Percentiles rank a stretch among this genome's conserved stretches.
These are phyloP conservation scores for Helotiales sp. DNA, from an alignment of 2,329 filamentous ascomycete species.

Conservation along the genomic window DNA sequence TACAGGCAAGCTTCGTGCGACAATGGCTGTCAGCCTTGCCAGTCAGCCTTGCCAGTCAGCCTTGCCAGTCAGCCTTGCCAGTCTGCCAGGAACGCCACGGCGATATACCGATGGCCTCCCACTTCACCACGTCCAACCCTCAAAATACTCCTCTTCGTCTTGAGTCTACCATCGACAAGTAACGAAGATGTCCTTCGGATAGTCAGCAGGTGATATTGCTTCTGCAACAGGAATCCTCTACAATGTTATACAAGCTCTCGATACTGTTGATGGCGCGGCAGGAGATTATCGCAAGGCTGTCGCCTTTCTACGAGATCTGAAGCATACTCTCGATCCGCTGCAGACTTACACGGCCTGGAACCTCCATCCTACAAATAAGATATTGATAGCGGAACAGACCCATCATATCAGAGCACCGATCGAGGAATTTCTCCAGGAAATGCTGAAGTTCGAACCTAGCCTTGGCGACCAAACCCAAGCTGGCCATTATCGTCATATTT, in stretches of 20 bases:
- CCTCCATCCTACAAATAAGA: slow-evolving; percentile 7
- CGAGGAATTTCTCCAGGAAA: slow-evolving; percentile 2
- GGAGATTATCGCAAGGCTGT: slow-evolving; percentile 16
- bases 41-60: no score
- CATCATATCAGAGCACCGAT: slow-evolving; percentile 10
- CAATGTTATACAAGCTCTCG: slow-evolving; percentile 10
- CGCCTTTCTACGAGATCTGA: slow-evolving; percentile 10
- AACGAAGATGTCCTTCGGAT: slow-evolving; percentile 11
- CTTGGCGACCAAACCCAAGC: slow-evolving; percentile 3
- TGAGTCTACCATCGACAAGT: neutral
- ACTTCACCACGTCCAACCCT: neutral
- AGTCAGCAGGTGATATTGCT: slow-evolving; percentile 13
- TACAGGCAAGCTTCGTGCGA: no score
- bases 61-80: neutral
- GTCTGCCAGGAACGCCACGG: neutral
- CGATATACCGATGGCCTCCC: neutral
- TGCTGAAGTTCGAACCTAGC: slow-evolving; percentile 14
- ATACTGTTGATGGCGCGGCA: slow-evolving; percentile 12
- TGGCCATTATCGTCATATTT: neutral
- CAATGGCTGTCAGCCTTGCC: no score
- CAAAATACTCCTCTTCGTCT: neutral
- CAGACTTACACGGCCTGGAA: slow-evolving; percentile 12
- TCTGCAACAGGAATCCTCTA: slow-evolving; percentile 1
- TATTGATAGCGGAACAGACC: slow-evolving; percentile 8
- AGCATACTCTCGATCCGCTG: slow-evolving; percentile 9